Evolutionary conservation across 208 protist species (phyloP).

Genomic region (Trypanosoma theileri): DNA sequence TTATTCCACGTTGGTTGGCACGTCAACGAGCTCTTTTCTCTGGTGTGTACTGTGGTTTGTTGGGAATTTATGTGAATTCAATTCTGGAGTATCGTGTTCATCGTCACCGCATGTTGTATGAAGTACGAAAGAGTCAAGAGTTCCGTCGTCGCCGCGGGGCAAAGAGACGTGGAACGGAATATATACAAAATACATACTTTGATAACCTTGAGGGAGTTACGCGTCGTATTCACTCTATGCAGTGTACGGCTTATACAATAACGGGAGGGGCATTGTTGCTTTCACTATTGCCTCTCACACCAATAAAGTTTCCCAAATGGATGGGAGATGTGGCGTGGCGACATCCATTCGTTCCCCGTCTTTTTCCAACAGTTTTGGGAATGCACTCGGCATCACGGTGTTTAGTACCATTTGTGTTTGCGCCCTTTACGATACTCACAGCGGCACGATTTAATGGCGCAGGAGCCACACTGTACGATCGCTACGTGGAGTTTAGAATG

Average conservation of each 20-base stretch:
- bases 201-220: constrained; percentile 78
- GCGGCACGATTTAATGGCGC: constrained; percentile 49
- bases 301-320: constrained; percentile 82
- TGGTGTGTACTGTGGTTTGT: constrained; percentile 52
- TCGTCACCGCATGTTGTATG: constrained; percentile 77
- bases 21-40: constrained; percentile 82
- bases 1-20: constrained; percentile 76
- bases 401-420: constrained; percentile 81
- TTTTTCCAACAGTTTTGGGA: constrained; percentile 82
- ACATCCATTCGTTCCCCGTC: constrained; percentile 77
- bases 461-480: constrained; percentile 77
- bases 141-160: constrained; percentile 71
- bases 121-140: constrained; percentile 75
- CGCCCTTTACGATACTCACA: constrained; percentile 72
- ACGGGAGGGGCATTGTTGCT: constrained; percentile 48
- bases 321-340: constrained; percentile 89
- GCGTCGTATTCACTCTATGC: constrained; percentile 69
- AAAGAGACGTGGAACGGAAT: constrained; percentile 44
- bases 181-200: constrained; percentile 75
- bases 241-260: constrained; percentile 57
- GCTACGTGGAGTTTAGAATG: constrained; percentile 77
- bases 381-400: constrained; percentile 81
- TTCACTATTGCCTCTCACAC: constrained; percentile 68
- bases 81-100: constrained; percentile 78
- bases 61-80: constrained; percentile 74